phyloP scores from a whole-genome alignment of 164 flowering plant genomes.

The Macadamia tetraphylla region DNA sequence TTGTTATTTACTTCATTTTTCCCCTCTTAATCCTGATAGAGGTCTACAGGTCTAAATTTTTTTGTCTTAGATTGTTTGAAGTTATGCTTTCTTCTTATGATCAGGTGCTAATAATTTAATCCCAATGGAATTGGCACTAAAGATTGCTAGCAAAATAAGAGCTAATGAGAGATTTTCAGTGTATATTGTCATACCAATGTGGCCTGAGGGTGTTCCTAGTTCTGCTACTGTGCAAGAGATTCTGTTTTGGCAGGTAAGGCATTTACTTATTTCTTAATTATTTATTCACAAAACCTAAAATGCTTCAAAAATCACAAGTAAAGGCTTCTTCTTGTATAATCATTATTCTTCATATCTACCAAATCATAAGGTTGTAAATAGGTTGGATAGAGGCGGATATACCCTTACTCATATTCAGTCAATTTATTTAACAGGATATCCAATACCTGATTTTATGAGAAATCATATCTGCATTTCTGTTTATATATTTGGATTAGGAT shows the following conservation, averaged over 20 bases:
- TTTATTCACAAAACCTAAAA: background rate
- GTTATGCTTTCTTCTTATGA: slow-evolving; percentile 9
- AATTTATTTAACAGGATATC: too few species aligned
- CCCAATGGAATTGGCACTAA: slow-evolving; percentile 83
- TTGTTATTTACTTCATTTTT: background rate
- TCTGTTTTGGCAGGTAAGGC: slow-evolving; percentile 77
- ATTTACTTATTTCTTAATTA: background rate
- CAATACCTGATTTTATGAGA: too few species aligned
- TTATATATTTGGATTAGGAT: too few species aligned
- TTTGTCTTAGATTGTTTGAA: background rate
- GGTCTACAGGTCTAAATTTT: background rate
- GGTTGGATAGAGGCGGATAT: too few species aligned
- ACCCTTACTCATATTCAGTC: too few species aligned
- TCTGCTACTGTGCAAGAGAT: slow-evolving; percentile 74
- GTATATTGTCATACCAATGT: slow-evolving; percentile 71
- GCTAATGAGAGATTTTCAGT: slow-evolving; percentile 82
- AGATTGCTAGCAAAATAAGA: slow-evolving; percentile 74
- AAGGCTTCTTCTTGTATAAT: too few species aligned
- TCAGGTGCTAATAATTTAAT: slow-evolving; percentile 81
- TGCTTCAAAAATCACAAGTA: too few species aligned
- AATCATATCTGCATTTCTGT: too few species aligned
- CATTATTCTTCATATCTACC: too few species aligned
- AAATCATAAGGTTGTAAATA: too few species aligned
- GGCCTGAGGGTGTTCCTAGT: slow-evolving; percentile 83
- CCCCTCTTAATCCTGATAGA: background rate